phyloP scores from a whole-genome alignment of 805 yeast species.

The Candida krabiensis region DNA sequence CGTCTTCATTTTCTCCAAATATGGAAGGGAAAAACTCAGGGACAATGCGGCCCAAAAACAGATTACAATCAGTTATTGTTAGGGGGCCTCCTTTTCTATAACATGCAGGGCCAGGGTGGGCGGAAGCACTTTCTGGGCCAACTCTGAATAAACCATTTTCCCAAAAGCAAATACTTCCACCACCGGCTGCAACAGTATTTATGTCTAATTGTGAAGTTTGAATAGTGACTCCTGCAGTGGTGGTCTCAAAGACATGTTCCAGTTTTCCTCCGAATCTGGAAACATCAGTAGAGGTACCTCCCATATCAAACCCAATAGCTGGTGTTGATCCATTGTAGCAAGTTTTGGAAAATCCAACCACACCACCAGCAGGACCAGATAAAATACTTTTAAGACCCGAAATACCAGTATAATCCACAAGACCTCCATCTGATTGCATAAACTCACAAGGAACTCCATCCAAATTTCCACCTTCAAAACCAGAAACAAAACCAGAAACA shows the following conservation, averaged over 20 bases:
- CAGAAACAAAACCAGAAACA: conserved; percentile 36
- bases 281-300: conserved; percentile 41
- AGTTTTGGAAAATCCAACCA: conserved; percentile 56
- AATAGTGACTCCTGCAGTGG: conserved; percentile 35
- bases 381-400: conserved; percentile 53
- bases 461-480: conserved; percentile 34
- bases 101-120: conserved; percentile 87
- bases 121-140: conserved; percentile 82
- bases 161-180: conserved; percentile 67
- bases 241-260: conserved; percentile 32
- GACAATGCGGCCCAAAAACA: conserved; percentile 64
- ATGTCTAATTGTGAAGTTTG: conserved; percentile 37
- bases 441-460: conserved; percentile 41
- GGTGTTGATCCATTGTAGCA: conserved; percentile 40
- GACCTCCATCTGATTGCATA: conserved; percentile 62
- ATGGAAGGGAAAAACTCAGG: conserved; percentile 78
- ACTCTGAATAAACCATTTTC: conserved; percentile 70
- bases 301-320: conserved; percentile 38
- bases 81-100: conserved; percentile 80
- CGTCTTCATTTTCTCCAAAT: conserved; percentile 76
- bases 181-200: conserved; percentile 35
- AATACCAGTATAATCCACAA: conserved; percentile 51
- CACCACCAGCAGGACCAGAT: conserved; percentile 65
- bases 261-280: conserved; percentile 33
- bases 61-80: conserved; percentile 81